Evolutionary conservation across 306 rosid genomes (phyloP), one percentile per base, ranked within the genome.

Genomic region (Morella rubra): DNA sequence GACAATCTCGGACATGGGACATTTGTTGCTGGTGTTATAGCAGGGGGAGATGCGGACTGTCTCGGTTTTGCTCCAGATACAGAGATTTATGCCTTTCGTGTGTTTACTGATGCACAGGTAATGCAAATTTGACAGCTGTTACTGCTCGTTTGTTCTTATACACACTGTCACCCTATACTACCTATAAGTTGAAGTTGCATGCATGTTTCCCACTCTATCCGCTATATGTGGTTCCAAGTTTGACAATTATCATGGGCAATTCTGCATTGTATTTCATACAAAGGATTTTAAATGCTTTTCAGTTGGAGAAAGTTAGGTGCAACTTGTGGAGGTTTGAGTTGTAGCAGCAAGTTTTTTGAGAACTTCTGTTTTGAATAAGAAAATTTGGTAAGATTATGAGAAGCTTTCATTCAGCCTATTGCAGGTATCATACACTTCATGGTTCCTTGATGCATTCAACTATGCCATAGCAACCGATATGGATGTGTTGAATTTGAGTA

Each of bases 361-460:
- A 44, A 20, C 72, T 71, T 52, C 40, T 61, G 8, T 44, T 52
- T 15, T 8, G 40, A 75, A 83, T 52, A 69, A 76, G 71, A 40
- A 74, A 69, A 67, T 73, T 67, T 92, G 72, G 86, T 83, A 64
- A 85, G 87, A 88, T 87, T 89, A 79, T 95, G 91, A 92, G 90
- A 87, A 84, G 81, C 84, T 75, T 84, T 88, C 89, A 77, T 91
- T 90, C 97, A 95, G 99, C 96, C 88, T 81, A 82, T 88, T 89
- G 93, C 99, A 95, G 99, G 99, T 95, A 64, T 90, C 97, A 44
- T 95, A 92, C 84, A 92, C 99, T 73, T 95, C 97, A 52, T 95
- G 99, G 99, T 95, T 95, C 89, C 99, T 95, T 86, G 99, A 95
- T 75, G 97, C 99, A 60, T 95, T 95, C 90, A 95, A 95, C 89